Evolutionary conservation across 305 asterid genomes (phyloP).

Genomic region (Solanum aculeatissimum): DNA sequence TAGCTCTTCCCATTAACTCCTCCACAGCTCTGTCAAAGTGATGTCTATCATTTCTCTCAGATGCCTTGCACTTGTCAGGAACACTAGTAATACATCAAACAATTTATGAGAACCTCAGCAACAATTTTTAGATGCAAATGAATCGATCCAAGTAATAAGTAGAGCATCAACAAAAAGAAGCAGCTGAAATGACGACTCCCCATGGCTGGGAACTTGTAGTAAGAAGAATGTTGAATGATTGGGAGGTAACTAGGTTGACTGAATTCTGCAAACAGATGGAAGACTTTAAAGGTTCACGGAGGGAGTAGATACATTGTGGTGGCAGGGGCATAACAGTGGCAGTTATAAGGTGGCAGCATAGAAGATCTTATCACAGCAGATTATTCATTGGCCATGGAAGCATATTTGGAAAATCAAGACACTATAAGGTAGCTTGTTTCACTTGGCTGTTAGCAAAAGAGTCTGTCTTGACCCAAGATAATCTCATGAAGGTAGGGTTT

Average conservation of each 20-base stretch:
- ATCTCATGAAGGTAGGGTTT: not conserved
- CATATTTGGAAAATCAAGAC: not conserved
- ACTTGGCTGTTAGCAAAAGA: not conserved
- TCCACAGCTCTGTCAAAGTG: slow-evolving; percentile 20
- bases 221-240: not conserved
- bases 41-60: slow-evolving; percentile 23
- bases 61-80: slow-evolving; percentile 17
- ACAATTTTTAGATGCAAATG: not conserved
- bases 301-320: not conserved
- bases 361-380: not conserved
- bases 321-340: not conserved
- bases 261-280: not conserved
- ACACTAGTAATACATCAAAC: slow-evolving; percentile 18
- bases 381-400: not conserved
- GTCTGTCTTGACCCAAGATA: not conserved
- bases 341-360: not conserved
- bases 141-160: slow-evolving; percentile 2
- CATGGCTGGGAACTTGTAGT: not conserved
- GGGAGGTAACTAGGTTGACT: not conserved
- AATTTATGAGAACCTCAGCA: not conserved
- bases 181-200: not conserved
- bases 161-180: not conserved
- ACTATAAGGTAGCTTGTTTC: not conserved
- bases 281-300: not conserved
- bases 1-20: slow-evolving; percentile 40